These are phyloP conservation scores for Colletotrichum eremochloae DNA, from an alignment of 2,329 filamentous ascomycete genomes.

Conservation along the genomic window DNA sequence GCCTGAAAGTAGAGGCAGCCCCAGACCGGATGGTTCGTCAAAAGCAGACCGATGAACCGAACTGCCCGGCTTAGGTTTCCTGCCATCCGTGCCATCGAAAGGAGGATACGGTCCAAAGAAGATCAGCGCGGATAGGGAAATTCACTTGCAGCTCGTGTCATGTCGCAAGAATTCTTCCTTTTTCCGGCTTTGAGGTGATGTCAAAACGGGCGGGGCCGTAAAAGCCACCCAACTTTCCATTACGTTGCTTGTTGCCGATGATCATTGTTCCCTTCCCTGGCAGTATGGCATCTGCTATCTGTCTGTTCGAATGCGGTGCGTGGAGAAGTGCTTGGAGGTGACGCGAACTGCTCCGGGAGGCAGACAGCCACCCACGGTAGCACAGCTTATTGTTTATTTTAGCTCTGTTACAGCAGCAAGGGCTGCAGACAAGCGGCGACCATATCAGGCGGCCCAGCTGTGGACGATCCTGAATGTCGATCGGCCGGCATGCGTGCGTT, in stretches of 20 bases:
- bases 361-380: not conserved
- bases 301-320: not conserved
- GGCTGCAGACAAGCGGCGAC: conserved; percentile 26
- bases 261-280: not conserved
- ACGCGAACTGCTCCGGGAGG: not conserved
- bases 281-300: not conserved
- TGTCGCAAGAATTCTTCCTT: not conserved
- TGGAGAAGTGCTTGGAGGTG: not conserved
- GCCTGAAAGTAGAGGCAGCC: conserved; percentile 2
- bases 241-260: not conserved
- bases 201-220: not conserved
- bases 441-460: conserved; percentile 10
- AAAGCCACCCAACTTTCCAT: not conserved
- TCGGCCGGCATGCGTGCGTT: conserved; percentile 9
- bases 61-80: not conserved
- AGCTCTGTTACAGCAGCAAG: conserved; percentile 30
- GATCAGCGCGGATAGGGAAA: conserved; percentile 13
- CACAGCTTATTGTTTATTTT: conserved; percentile 31
- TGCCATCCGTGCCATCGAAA: conserved; percentile 4
- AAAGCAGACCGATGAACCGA: not conserved
- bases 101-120: conserved; percentile 19
- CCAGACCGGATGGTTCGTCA: conserved; percentile 20
- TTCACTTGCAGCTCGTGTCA: conserved; percentile 7
- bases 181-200: not conserved
- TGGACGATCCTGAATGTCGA: conserved; percentile 30